Conservation (phyloP, 1,284 basidiomycete genomes). For the Moesziomyces antarcticus region DNA sequence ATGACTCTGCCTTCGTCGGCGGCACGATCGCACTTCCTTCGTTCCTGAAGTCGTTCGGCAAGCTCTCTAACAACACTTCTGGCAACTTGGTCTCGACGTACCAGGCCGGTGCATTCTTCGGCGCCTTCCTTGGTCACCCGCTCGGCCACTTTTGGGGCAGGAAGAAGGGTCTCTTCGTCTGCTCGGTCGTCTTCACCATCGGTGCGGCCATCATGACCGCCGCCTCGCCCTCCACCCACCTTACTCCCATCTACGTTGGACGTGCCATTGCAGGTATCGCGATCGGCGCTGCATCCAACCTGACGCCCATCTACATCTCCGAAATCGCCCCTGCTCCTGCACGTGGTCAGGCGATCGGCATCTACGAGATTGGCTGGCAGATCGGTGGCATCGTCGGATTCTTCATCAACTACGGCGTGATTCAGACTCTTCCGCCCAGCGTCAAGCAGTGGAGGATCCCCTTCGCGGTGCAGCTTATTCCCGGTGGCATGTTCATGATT, state of each 20-base stretch:
- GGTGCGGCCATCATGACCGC: conserved; percentile 61
- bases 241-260: conserved; percentile 65
- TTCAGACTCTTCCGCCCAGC: conserved; percentile 66
- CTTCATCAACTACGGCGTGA: conserved; percentile 70
- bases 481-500: conserved; percentile 69
- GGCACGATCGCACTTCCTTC: conserved; percentile 69
- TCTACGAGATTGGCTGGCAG: conserved; percentile 71
- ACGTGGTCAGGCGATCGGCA: conserved; percentile 71
- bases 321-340: conserved; percentile 70
- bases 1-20: conserved; percentile 72
- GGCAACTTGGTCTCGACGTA: conserved; percentile 72
- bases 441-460: conserved; percentile 72
- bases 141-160: conserved; percentile 39
- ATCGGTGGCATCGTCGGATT: conserved; percentile 68
- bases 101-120: conserved; percentile 69
- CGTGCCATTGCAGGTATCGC: conserved; percentile 69
- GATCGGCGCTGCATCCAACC: conserved; percentile 66
- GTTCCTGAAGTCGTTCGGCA: conserved; percentile 71
- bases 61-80: conserved; percentile 60
- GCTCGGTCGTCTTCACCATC: conserved; percentile 56
- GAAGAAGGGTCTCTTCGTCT: conserved; percentile 49
- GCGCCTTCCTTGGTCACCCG: conserved; percentile 48
- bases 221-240: conserved; percentile 27
- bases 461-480: conserved; percentile 72
- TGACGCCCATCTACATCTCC: conserved; percentile 68